Evolutionary conservation across 495 filamentous ascomycete species (phyloP).

Genomic region (Jackrogersella minutella): DNA sequence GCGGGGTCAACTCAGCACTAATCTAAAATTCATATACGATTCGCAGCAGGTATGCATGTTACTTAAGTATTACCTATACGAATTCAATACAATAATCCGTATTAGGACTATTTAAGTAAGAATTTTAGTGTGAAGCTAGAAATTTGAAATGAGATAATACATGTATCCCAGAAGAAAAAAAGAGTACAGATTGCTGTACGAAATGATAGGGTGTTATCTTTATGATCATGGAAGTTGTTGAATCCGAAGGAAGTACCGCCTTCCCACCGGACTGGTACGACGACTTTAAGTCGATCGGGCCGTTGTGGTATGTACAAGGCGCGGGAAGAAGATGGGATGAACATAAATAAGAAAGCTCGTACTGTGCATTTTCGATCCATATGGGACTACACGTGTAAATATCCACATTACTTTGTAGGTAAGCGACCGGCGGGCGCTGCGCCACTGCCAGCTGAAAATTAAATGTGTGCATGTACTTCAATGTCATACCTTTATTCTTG

Average conservation of each 20-base stretch:
- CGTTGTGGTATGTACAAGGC: constrained; percentile 11
- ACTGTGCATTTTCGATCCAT: not conserved
- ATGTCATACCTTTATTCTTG: too few species aligned
- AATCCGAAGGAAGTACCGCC: not conserved
- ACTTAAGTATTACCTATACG: too few species aligned
- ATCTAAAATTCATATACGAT: too few species aligned
- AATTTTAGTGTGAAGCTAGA: too few species aligned
- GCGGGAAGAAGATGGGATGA: not conserved
- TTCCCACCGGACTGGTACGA: constrained; percentile 25
- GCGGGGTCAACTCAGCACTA: constrained; percentile 18
- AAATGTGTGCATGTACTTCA: not conserved
- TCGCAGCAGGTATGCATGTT: too few species aligned
- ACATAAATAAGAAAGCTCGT: not conserved
- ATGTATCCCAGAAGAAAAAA: too few species aligned
- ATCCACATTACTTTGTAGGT: too few species aligned
- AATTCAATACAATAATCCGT: too few species aligned
- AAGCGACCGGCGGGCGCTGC: constrained; percentile 1
- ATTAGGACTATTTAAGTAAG: too few species aligned
- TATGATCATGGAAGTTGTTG: not conserved
- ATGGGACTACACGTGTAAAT: too few species aligned
- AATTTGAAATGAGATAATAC: too few species aligned
- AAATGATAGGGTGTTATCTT: not conserved
- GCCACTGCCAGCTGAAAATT: constrained; percentile 5
- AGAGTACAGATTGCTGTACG: not conserved
- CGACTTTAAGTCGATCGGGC: constrained; percentile 9